A percentile compares a stretch with the other conserved stretches of the same genome.
phyloP scores from a whole-genome alignment of 1,284 basidiomycete species.

The Rhodotorula sp. region DNA sequence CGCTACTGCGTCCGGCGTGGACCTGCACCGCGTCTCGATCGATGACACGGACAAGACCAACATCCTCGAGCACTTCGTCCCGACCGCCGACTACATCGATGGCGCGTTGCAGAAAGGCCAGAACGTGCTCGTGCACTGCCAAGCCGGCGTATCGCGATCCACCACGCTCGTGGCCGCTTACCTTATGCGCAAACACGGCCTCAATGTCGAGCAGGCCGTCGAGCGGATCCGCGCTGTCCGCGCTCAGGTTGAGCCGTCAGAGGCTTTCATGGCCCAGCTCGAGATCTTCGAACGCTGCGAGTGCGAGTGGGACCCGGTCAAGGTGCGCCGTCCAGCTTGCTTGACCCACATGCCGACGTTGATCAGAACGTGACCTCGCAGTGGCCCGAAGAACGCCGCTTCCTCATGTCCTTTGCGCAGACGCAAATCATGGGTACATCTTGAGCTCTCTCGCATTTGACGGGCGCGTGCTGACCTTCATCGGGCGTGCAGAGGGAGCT shows the following conservation, averaged over 20 bases:
- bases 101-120: slow-evolving; percentile 44
- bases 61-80: slow-evolving; percentile 49
- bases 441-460: no score
- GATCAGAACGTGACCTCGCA: slow-evolving; percentile 12
- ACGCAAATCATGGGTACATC: slow-evolving; percentile 42
- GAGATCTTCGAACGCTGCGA: slow-evolving; percentile 50
- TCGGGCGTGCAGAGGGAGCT: slow-evolving; percentile 37
- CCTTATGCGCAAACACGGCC: slow-evolving; percentile 48
- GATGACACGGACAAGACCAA: slow-evolving; percentile 51
- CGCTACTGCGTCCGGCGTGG: slow-evolving; percentile 37
- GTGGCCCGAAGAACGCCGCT: slow-evolving; percentile 49
- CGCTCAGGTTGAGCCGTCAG: slow-evolving; percentile 47
- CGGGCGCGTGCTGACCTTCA: neutral
- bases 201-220: slow-evolving; percentile 48
- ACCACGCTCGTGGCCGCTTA: slow-evolving; percentile 50
- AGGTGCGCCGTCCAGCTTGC: slow-evolving; percentile 21
- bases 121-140: slow-evolving; percentile 52
- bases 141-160: slow-evolving; percentile 51
- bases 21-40: slow-evolving; percentile 48
- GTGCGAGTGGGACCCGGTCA: slow-evolving; percentile 48
- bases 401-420: slow-evolving; percentile 50
- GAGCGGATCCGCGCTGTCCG: slow-evolving; percentile 45
- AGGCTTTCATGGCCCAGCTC: slow-evolving; percentile 51
- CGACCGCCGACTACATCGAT: slow-evolving; percentile 47
- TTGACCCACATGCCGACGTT: neutral